Percentiles rank a stretch among this genome's conserved stretches.
Evolutionary conservation across 2,329 filamentous ascomycete genomes (phyloP).

Genomic region (Magnaporthiopsis incrustans): DNA sequence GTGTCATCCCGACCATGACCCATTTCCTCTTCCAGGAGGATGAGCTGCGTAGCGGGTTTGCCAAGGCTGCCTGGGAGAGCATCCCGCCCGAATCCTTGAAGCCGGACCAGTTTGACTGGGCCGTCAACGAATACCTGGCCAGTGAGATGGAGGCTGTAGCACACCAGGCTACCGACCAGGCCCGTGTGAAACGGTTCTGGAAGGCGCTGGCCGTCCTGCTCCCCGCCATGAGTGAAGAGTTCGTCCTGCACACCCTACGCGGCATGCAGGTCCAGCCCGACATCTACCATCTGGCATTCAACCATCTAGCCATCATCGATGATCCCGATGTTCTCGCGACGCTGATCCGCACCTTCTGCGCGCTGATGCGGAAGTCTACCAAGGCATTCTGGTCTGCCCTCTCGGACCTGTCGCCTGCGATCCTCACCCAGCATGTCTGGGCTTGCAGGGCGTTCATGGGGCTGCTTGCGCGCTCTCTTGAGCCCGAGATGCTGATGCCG

Average conservation of each 20-base stretch:
- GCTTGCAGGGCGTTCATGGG: slow-evolving; percentile 57
- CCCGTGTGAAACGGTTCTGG: slow-evolving; percentile 67
- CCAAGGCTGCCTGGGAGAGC: slow-evolving; percentile 58
- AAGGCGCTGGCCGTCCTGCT: slow-evolving; percentile 66
- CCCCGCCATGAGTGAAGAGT: slow-evolving; percentile 60
- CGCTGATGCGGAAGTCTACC: slow-evolving; percentile 66
- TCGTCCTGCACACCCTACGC: slow-evolving; percentile 71
- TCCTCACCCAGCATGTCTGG: slow-evolving; percentile 78
- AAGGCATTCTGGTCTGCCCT: slow-evolving; percentile 84
- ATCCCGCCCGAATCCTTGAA: slow-evolving; percentile 55
- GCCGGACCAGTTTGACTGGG: slow-evolving; percentile 76
- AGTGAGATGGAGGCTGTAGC: slow-evolving; percentile 57
- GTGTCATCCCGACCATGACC: slow-evolving; percentile 70
- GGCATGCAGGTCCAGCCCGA: slow-evolving; percentile 70
- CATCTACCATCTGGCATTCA: slow-evolving; percentile 55
- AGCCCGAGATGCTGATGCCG: slow-evolving; percentile 40
- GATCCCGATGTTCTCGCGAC: slow-evolving; percentile 54
- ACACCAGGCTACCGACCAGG: slow-evolving; percentile 32
- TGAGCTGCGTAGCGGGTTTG: slow-evolving; percentile 54
- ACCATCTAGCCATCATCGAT: slow-evolving; percentile 38
- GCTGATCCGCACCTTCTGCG: slow-evolving; percentile 62
- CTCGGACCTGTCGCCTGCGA: slow-evolving; percentile 68
- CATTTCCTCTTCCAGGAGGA: slow-evolving; percentile 76
- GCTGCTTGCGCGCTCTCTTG: slow-evolving; percentile 54
- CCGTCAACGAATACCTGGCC: slow-evolving; percentile 65